Evolutionary conservation across 768 basidiomycete species (phyloP), one percentile per base, ranked within the genome.

Genomic region (Pholiota microspora): DNA sequence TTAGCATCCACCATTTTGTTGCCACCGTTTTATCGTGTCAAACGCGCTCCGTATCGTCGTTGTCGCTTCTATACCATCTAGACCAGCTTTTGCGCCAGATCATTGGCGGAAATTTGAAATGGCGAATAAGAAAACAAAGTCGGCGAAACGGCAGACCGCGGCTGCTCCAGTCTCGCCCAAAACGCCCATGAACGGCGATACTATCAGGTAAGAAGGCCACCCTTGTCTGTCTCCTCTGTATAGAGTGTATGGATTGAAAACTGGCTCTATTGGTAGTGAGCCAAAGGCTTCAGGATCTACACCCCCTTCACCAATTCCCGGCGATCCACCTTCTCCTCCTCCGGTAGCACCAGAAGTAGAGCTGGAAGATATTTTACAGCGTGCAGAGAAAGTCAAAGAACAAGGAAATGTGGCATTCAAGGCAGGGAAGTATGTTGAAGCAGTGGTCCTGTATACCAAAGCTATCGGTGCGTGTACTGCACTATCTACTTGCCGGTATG

Each of bases 331-430:
- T 18, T 53, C 64, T 3, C 59, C 66, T 7, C 51, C 66, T n/a
- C 61, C 68, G 21, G 65, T 64, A 45, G 64, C 58, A 52, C 54
- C 62, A 7, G 65, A 69, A 34, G 50, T 53, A 47, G 45, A 53
- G 29, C 54, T 53, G 21, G 73, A 73, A 23, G 82, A 82, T 23
- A 69, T 73, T 21, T 58, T 66, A 3, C 72, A 73, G 44, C 73
- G 73, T 16, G 85, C 87, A 7, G 85, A 89, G 62, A 77, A 80
- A 57, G 63, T 79, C 28, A 89, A 93, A 67, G 89, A 90, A 63
- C 72, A 81, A 51, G 92, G 92, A 12, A 94, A 94, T 69, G 71
- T 73, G 2, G 77, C 85, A 1, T 93, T 92, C 73, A 91, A 86
- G 66, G 78, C 76, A 2, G 80, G 75, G 52, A 74, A 73, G 59